Base-by-base conservation (phyloP, 306 rosid genomes). In the Prunus dulcis region DNA sequence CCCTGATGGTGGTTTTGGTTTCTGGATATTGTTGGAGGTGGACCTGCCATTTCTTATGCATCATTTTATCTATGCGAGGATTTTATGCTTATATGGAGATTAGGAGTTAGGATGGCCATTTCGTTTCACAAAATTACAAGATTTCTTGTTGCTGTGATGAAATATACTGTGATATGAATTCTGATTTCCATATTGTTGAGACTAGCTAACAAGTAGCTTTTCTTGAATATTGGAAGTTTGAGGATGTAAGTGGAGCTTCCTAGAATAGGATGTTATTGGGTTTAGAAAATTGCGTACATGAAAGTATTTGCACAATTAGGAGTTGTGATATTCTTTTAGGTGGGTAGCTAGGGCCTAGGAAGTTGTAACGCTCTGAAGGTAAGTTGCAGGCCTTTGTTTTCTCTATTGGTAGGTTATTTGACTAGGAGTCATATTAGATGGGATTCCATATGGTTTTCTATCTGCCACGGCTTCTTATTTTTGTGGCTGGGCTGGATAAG, bases 301-400 rank as follows among this genome's bases (percentile, higher is more conserved):
- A 62, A 75, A 49, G n/a, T 14, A 55, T 67, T 12, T 49, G 27
- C 38, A 51, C 30, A 28, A 28, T 9, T 72, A 20, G 76, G 66
- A 56, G 22, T n/a, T 1, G 4, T 34, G 65, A 72, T 27, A 51
- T n/a, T 12, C 20, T 8, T 56, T 53, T 47, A 63, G 77, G 72
- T 72, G 32, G 69, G 55, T 67, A 15, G 4, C 43, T 67, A 67
- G 83, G 64, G 34, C 65, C 19, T 60, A 12, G 4, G 83, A 79
- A 78, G 78, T 76, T 65, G 38, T 65, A 64, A 57, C 46, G 67
- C 83, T 74, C 77, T 71, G 63, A 71, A 83, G 70, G 61, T 49
- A 81, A 79, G 81, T 67, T 84, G 63, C 63, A 52, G 55, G 67
- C 71, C 72, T 6, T 38, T 7, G 7, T 38, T 38, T 7, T 76